Percentiles rank a stretch among this genome's conserved stretches.
These are phyloP conservation scores for Phytophthora rubi DNA, from an alignment of 352 stramenopile species.

Conservation along the genomic window DNA sequence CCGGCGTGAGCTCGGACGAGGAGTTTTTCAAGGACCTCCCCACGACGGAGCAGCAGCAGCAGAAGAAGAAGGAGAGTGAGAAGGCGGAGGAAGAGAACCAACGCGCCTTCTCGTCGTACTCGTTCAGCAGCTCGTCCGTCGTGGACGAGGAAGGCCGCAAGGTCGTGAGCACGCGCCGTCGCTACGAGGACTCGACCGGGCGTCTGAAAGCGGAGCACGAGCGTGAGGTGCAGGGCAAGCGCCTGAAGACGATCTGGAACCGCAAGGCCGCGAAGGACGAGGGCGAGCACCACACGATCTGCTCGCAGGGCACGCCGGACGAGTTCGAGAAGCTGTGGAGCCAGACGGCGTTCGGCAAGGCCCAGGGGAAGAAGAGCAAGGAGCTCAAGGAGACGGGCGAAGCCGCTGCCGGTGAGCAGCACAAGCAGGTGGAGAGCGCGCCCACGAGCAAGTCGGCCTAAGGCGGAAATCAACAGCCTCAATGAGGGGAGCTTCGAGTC, in stretches of 20 bases:
- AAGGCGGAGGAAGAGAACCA: conserved; percentile 42
- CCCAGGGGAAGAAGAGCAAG: conserved; percentile 64
- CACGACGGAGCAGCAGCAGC: conserved; percentile 30
- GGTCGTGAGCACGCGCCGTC: conserved; percentile 73
- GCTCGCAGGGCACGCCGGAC: conserved; percentile 56
- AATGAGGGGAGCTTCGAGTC: not conserved
- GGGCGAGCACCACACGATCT: conserved; percentile 69
- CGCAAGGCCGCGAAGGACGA: conserved; percentile 67
- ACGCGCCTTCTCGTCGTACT: conserved; percentile 78
- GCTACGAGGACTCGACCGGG: conserved; percentile 84
- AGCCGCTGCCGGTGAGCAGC: conserved; percentile 8
- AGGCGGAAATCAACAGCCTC: conserved; percentile 1
- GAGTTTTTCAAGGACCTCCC: conserved; percentile 88
- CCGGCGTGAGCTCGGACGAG: conserved; percentile 54
- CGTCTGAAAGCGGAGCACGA: conserved; percentile 86
- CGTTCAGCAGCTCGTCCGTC: conserved; percentile 76
- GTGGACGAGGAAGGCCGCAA: conserved; percentile 70
- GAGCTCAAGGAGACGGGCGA: conserved; percentile 57
- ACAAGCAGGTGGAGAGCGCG: conserved; percentile 29
- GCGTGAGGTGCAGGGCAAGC: conserved; percentile 65
- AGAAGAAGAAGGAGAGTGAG: conserved; percentile 36
- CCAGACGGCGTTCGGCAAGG: conserved; percentile 73
- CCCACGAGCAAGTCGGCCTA: conserved; percentile 24
- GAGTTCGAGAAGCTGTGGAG: conserved; percentile 83
- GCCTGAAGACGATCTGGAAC: conserved; percentile 82